Percentiles rank a stretch among this genome's conserved stretches.
phyloP scores from a whole-genome alignment of 1,139 yeast genomes.

The Saccharomycopsis crataegensis region DNA sequence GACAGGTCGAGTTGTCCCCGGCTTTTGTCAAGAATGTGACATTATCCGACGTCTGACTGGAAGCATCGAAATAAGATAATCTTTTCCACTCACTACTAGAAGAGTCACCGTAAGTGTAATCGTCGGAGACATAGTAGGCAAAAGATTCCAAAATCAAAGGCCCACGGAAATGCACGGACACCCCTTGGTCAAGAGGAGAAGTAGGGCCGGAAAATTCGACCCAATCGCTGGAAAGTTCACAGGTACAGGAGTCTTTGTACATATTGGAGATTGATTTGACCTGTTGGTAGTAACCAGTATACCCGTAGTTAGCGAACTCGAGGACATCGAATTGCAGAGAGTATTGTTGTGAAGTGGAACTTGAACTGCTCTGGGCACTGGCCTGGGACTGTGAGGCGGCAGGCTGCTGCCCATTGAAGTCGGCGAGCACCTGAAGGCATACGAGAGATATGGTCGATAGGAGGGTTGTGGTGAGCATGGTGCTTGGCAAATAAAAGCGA shows the following conservation, averaged over 20 bases:
- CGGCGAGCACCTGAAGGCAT: too few species aligned
- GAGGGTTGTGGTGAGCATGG: too few species aligned
- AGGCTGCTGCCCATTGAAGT: too few species aligned
- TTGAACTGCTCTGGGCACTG: too few species aligned
- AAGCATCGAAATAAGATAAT: constrained; percentile 38
- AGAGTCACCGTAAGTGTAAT: constrained; percentile 25
- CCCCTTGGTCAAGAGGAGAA: constrained; percentile 61
- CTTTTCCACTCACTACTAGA: constrained; percentile 38
- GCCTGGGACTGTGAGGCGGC: too few species aligned
- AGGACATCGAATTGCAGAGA: constrained; percentile 26
- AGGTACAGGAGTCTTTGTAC: constrained; percentile 43
- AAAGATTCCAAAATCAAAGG: constrained; percentile 58
- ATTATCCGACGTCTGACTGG: constrained; percentile 38
- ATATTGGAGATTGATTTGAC: constrained; percentile 47
- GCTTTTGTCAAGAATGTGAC: constrained; percentile 54
- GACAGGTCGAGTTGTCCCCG: constrained; percentile 46
- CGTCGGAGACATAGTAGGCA: constrained; percentile 45
- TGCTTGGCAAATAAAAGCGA: too few species aligned
- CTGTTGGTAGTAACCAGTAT: constrained; percentile 53
- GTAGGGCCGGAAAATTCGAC: constrained; percentile 50
- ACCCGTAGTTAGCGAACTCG: constrained; percentile 57
- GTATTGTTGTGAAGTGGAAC: neutral
- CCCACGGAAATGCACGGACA: constrained; percentile 79
- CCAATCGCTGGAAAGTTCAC: constrained; percentile 33
- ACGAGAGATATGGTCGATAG: too few species aligned